A percentile compares a stretch with the other conserved stretches of the same genome.
phyloP scores from a whole-genome alignment of 2,329 filamentous ascomycete genomes.

The Microsporum canis region DNA sequence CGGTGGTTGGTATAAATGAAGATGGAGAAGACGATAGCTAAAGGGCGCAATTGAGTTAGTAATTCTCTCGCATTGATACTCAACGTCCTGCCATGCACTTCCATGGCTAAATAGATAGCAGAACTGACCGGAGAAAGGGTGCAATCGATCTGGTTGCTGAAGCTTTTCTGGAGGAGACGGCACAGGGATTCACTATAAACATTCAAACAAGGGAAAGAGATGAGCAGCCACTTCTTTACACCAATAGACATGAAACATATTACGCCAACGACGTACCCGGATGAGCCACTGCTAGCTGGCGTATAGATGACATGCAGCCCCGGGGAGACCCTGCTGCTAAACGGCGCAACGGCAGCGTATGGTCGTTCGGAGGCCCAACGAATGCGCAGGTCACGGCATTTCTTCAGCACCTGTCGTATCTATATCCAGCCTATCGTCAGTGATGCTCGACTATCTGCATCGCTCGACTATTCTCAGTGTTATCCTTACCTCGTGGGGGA shows the following conservation, averaged over 20 bases:
- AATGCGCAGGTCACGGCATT: conserved; percentile 62
- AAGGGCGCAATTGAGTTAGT: neutral
- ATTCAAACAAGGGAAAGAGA: conserved; percentile 16
- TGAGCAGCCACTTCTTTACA: neutral
- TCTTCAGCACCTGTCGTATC: conserved; percentile 51
- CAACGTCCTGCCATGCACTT: neutral
- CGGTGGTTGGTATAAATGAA: neutral
- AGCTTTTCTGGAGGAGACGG: conserved; percentile 44
- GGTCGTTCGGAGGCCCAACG: conserved; percentile 57
- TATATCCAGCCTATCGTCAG: conserved; percentile 19
- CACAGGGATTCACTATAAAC: conserved; percentile 37
- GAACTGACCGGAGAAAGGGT: conserved; percentile 47
- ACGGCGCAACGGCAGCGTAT: conserved; percentile 55
- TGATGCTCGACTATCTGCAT: neutral
- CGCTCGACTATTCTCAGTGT: neutral
- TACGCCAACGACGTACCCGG: neutral
- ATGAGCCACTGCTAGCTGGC: conserved; percentile 32
- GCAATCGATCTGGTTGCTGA: conserved; percentile 49
- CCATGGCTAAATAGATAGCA: conserved; percentile 19
- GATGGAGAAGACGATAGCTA: neutral
- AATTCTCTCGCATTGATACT: neutral
- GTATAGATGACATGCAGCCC: conserved; percentile 75
- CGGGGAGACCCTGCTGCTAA: conserved; percentile 62
- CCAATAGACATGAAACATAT: neutral
- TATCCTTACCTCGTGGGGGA: conserved; percentile 51